Conservation (phyloP, 176 grass and related monocot genomes). For the Triticum urartu region DNA sequence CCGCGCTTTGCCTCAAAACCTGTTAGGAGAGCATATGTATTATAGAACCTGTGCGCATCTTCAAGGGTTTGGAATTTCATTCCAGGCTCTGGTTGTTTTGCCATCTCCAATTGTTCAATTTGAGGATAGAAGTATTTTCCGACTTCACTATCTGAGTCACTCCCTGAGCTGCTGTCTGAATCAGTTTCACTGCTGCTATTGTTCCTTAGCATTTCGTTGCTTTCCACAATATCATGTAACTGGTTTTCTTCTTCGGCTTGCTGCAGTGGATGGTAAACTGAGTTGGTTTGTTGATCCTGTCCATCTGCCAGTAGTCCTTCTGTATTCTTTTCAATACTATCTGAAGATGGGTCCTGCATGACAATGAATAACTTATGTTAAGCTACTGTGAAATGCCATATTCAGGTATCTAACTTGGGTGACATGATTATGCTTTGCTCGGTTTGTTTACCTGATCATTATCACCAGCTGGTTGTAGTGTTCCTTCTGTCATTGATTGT, state of each 20-base stretch:
- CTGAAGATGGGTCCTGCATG: conserved; percentile 12
- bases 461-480: background rate
- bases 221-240: conserved; percentile 22
- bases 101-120: conserved; percentile 21
- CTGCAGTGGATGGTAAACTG: background rate
- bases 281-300: background rate
- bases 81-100: conserved; percentile 15
- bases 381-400: background rate
- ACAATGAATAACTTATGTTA: background rate
- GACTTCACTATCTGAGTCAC: conserved; percentile 13
- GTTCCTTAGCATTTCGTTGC: background rate
- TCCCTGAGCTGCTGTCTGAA: conserved; percentile 25
- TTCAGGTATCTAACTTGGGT: background rate
- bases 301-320: background rate
- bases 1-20: conserved; percentile 17
- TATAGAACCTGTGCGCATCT: conserved; percentile 13
- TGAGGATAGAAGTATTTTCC: conserved; percentile 13
- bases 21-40: conserved; percentile 10
- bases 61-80: conserved; percentile 29
- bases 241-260: conserved; percentile 10
- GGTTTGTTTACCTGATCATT: conserved; percentile 1
- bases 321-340: conserved; percentile 3
- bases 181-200: conserved; percentile 20
- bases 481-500: background rate
- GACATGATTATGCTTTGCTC: background rate